Evolutionary conservation across 345 rosid species (phyloP), one percentile per base, ranked within the genome.

Genomic region (Acer saccharum): DNA sequence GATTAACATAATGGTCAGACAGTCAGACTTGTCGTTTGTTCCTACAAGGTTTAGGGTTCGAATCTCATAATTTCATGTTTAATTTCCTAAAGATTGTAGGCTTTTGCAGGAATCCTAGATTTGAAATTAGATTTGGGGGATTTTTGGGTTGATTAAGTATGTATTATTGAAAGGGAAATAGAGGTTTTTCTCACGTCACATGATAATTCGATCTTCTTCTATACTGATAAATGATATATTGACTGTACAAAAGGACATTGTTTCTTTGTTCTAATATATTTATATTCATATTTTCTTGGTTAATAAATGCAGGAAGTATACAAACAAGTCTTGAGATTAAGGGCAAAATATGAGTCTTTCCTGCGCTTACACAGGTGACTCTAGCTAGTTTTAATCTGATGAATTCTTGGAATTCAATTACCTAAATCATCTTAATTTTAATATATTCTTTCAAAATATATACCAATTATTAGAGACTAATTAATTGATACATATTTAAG

Each of bases 281-380:
- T 54, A 54, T 60, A 20, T 6, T 27, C 39, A 7, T 21, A 4
- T 2, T 48, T 29, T 75, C 25, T 63, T 44, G 62, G 68, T 63
- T 41, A 9, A 43, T 43, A 0, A 44, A 43, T 71, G 54, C 83
- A 87, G 90, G 65, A 9, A 39, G 48, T 75, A 12, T 73, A 72
- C 73, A 73, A 71, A 55, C 86, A 87, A 72, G 18, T 81, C 1
- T 32, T 74, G 71, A 79, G 70, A 76, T 79, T 87, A 74, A 84
- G 79, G 68, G 82, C 86, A 23, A 78, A 71, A 66, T 80, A 61
- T 32, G 90, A 84, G 78, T 77, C 81, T 52, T 84, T 84, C 20
- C 69, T 73, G 44, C 74, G 78, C 6, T 77, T 74, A 17, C 77
- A 87, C 11, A 87, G 88, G 87, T 84, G 62, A 62, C 2, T 16